These are phyloP conservation scores for Hygrocybe coccinea DNA, from an alignment of 768 basidiomycete genomes.

Conservation along the genomic window DNA sequence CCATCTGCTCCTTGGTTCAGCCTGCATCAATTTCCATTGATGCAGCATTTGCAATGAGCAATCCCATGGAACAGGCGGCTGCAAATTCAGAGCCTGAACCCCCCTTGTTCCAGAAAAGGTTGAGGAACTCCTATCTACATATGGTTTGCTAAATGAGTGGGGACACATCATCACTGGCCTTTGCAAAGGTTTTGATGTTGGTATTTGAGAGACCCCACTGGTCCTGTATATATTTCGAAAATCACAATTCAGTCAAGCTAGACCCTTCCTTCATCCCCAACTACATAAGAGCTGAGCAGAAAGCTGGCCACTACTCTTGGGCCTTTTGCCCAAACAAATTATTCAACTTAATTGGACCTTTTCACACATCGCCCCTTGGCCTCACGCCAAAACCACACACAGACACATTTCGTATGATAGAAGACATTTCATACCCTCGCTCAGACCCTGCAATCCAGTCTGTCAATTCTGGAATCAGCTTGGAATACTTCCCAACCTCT, in stretches of 20 bases:
- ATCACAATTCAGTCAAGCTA: conserved; percentile 30
- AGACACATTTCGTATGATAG: conserved; percentile 25
- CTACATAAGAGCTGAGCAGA: conserved; percentile 32
- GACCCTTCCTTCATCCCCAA: conserved; percentile 26
- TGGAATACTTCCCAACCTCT: conserved; percentile 28
- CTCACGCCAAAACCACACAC: conserved; percentile 32
- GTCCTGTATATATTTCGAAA: conserved; percentile 27
- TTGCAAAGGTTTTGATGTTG: conserved; percentile 34
- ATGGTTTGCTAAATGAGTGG: conserved; percentile 16
- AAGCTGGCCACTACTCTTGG: conserved; percentile 28
- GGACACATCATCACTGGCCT: too few relatives aligned
- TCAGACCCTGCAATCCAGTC: conserved; percentile 20
- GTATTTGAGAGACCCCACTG: conserved; percentile 16
- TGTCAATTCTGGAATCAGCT: conserved; percentile 28
- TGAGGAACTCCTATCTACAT: conserved; percentile 11
- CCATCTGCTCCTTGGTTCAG: conserved; percentile 15
- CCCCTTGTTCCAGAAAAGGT: conserved; percentile 24
- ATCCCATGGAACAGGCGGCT: conserved; percentile 27
- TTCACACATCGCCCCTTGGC: conserved; percentile 37
- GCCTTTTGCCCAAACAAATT: conserved; percentile 24
- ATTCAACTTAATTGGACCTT: conserved; percentile 36
- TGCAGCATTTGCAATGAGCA: conserved; percentile 19
- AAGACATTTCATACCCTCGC: conserved; percentile 29
- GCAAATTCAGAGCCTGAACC: conserved; percentile 25
- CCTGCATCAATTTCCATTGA: conserved; percentile 14